phyloP scores from a whole-genome alignment of 2,329 filamentous ascomycete species.

The Bipolaris bicolor region DNA sequence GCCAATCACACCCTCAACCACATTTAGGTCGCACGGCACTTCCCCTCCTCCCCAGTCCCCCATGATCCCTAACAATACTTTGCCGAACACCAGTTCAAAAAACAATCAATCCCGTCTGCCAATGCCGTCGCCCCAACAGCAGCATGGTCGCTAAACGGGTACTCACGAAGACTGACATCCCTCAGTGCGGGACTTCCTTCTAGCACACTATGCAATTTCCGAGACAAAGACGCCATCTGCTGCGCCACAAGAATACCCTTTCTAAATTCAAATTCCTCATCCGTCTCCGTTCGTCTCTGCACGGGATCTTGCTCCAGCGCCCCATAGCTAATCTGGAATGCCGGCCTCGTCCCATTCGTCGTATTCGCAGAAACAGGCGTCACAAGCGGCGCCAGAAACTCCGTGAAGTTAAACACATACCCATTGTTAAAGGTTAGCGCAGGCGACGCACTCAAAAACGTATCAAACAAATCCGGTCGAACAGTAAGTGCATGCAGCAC shows the following conservation, averaged over 20 bases:
- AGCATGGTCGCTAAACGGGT: conserved; percentile 42
- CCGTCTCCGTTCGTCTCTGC: conserved; percentile 35
- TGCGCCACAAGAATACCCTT: conserved; percentile 31
- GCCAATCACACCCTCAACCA: not conserved
- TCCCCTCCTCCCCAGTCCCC: not conserved
- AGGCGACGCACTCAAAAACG: conserved; percentile 55
- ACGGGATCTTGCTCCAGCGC: conserved; percentile 35
- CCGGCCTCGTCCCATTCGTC: conserved; percentile 30
- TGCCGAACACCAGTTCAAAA: conserved; percentile 34
- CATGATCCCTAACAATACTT: conserved; percentile 2
- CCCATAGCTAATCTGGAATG: conserved; percentile 43
- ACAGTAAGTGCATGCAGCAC: conserved; percentile 54
- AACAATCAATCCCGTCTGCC: conserved; percentile 43
- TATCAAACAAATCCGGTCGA: conserved; percentile 52
- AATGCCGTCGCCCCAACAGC: conserved; percentile 37
- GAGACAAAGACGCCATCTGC: conserved; percentile 32
- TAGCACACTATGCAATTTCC: conserved; percentile 32
- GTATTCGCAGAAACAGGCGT: not conserved
- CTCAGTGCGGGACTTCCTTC: conserved; percentile 30
- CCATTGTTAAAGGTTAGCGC: conserved; percentile 57
- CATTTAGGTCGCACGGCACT: not conserved
- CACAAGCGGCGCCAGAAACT: conserved; percentile 31
- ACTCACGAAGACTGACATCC: conserved; percentile 37
- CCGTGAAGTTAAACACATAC: conserved; percentile 44
- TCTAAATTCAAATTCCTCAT: conserved; percentile 34